Percentiles rank a stretch among this genome's conserved stretches.
These are phyloP conservation scores for Lactarius pseudohatsudake DNA, from an alignment of 768 basidiomycete genomes.

Conservation along the genomic window DNA sequence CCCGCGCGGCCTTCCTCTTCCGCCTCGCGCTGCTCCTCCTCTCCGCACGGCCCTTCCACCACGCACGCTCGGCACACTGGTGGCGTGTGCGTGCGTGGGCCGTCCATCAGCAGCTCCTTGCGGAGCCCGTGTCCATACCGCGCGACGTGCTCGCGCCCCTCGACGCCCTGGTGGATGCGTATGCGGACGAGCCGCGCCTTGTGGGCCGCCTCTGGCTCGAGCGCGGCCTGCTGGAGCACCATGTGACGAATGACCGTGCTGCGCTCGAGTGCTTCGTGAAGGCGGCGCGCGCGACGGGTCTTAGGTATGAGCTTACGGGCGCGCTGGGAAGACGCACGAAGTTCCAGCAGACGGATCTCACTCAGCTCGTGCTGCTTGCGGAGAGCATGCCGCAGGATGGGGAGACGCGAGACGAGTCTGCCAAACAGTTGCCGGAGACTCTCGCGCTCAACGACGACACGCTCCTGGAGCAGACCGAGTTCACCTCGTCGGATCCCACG, in stretches of 20 bases:
- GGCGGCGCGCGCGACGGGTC: constrained; percentile 71
- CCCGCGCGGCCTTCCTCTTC: constrained; percentile 65
- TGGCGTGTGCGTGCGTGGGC: constrained; percentile 78
- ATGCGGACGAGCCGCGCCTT: constrained; percentile 60
- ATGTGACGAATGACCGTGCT: constrained; percentile 68
- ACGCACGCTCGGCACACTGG: constrained; percentile 59
- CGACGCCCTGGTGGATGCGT: constrained; percentile 41
- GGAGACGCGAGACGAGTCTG: constrained; percentile 7
- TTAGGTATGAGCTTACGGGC: constrained; percentile 91
- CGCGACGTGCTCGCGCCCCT: constrained; percentile 43
- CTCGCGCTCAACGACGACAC: constrained; percentile 93
- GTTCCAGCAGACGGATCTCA: constrained; percentile 81
- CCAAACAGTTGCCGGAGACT: constrained; percentile 62
- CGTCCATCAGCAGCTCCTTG: constrained; percentile 78
- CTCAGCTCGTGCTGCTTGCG: constrained; percentile 93
- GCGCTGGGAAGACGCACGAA: constrained; percentile 92
- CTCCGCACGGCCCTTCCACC: constrained; percentile 41
- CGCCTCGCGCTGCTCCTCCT: constrained; percentile 74
- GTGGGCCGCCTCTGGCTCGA: constrained; percentile 69
- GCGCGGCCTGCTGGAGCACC: constrained; percentile 75
- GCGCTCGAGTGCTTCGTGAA: constrained; percentile 77
- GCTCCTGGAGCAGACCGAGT: constrained; percentile 89
- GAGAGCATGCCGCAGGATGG: constrained; percentile 55
- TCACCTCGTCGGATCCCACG: constrained; percentile 68
- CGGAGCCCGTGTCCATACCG: constrained; percentile 72